Evolutionary conservation across 2,329 filamentous ascomycete species (phyloP).

Genomic region (Leptographium procerum): DNA sequence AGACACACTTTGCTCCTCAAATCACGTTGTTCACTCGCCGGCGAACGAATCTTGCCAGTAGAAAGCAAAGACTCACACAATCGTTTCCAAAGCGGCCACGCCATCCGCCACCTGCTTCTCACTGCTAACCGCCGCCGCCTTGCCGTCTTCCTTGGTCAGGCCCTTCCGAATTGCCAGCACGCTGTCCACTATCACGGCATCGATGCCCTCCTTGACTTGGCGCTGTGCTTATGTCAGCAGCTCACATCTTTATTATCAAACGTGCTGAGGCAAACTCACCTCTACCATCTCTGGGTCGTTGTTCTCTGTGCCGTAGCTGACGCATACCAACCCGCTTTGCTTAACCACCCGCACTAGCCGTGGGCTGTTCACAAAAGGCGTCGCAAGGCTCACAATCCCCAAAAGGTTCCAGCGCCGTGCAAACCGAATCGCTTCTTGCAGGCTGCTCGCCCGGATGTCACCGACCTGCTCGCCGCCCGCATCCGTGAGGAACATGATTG

Average conservation of each 20-base stretch:
- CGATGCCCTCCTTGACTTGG: constrained; percentile 91
- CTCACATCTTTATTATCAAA: not conserved
- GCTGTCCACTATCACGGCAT: constrained; percentile 94
- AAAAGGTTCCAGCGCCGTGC: constrained; percentile 90
- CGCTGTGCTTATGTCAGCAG: constrained; percentile 33
- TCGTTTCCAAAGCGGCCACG: not conserved
- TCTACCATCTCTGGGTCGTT: constrained; percentile 80
- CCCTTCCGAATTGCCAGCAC: constrained; percentile 89
- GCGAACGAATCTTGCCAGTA: too few species aligned
- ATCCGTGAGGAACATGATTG: constrained; percentile 88
- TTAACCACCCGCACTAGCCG: constrained; percentile 86
- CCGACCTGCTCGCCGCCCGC: constrained; percentile 71
- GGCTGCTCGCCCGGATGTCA: constrained; percentile 78
- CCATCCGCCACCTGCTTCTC: not conserved
- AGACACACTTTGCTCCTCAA: too few species aligned
- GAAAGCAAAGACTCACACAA: not conserved
- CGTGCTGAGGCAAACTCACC: constrained; percentile 37
- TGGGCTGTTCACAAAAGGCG: constrained; percentile 81
- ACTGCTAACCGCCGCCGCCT: not conserved
- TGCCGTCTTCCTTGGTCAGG: constrained; percentile 42
- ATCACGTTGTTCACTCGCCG: too few species aligned
- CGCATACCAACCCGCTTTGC: constrained; percentile 84
- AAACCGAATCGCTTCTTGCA: constrained; percentile 93
- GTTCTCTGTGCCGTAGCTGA: constrained; percentile 85
- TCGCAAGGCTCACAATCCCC: constrained; percentile 80